Base-by-base conservation (phyloP, 1,139 yeast genomes). In the Kurtzmaniella natalensis region DNA sequence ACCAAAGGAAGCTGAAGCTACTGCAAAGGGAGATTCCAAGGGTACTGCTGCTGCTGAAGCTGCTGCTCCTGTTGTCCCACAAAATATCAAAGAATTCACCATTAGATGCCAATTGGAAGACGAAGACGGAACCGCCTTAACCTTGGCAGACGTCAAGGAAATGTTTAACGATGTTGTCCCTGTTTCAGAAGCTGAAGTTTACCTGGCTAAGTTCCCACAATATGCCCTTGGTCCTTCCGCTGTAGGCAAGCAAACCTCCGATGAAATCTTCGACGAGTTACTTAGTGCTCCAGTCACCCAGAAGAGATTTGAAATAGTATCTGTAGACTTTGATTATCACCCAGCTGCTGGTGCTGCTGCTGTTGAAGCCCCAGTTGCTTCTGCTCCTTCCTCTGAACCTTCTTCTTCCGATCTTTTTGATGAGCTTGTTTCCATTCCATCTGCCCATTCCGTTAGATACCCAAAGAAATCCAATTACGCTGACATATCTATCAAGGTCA, bases 181-280 rank as follows among this genome's bases (percentile, higher is more conserved):
- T 26, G 44, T 55, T 24, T 52, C 56, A 5, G 36, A 56, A 34
- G 64, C 75, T 2, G 57, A 64, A 37, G 55, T 69, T 36, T 68
- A 62, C 48, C 68, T 76, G 15, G 50, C 60, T 42, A 63, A 63
- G 44, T 60, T 66, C 59, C 70, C 73, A 18, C 59, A 66, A 43
- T 70, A 51, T 41, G 61, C 72, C 35, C 49, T 59, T 23, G 66
- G 81, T 33, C 79, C 79, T 25, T 57, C 61, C 11, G 48, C 59
- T 5, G 44, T 48, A 16, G 32, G 47, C 13, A 38, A 39, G 28
- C 37, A 46, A 33, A 60, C 61, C 37, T 7, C 25, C 10, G 16
- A 23, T 23, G 85, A 78, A 45, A 78, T 78, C 11, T 84, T 84
- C 50, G 92, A 82, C 49, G 83, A 75, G 27, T 61, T 84, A 42